Evolutionary conservation across 345 rosid genomes (phyloP), one percentile per base, ranked within the genome.

Genomic region (Lumnitzera littorea): DNA sequence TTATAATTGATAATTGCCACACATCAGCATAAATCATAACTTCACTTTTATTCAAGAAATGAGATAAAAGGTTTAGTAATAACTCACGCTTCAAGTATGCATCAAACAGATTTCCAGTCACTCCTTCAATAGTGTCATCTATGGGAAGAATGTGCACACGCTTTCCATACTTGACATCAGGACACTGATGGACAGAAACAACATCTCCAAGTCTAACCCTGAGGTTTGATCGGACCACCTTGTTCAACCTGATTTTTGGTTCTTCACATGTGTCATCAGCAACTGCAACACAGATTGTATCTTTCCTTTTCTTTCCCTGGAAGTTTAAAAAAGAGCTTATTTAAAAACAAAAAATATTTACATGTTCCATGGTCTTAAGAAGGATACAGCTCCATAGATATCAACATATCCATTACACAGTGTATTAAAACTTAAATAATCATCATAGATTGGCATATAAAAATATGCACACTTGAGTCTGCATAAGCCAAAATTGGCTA

Each of bases 201-300:
- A 89, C 96, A 71, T 89, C 96, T 41, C 96, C 96, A 11, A 89
- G 87, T 64, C 96, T 80, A 63, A 89, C 95, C 81, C 95, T 89
- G 74, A 89, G 76, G 79, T 89, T 89, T 2, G 95, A 82, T 67
- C 96, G 78, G 23, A 89, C 91, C 51, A 87, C 95, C 66, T 87
- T 89, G 68, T 90, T 89, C 96, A 89, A 87, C 73, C 95, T 81
- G 51, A 89, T 87, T 77, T 78, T 90, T 15, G 90, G 97, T 64
- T 87, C 91, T 20, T 90, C 97, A 4, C 95, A 85, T 5, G 90
- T 64, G 2, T 87, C 95, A 55, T 90, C 97, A 54, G 84, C 92
- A 50, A 87, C 85, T 11, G 95, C 97, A 72, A 87, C 87, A 71
- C 97, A 90, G 9, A 90, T 65, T 12, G 91, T 90, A 63, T 87